Evolutionary conservation across 768 basidiomycete species (phyloP).

Genomic region (Pulveroboletus sp.): DNA sequence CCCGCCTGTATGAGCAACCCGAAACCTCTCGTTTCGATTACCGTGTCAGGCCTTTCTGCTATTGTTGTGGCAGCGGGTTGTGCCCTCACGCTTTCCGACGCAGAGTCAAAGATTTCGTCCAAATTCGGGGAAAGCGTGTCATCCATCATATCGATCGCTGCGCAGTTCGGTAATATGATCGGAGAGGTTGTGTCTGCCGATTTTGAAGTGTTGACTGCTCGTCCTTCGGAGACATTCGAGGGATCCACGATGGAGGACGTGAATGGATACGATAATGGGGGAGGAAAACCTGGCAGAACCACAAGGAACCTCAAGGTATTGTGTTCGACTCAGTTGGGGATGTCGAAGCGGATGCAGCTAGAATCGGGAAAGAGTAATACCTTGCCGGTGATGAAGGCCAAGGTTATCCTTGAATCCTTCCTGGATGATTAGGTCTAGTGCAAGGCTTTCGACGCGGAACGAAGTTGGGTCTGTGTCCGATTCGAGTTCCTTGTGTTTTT

Average conservation of each 20-base stretch:
- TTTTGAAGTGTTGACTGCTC: slow-evolving; percentile 2
- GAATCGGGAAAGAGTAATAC: neutral
- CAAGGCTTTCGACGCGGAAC: neutral
- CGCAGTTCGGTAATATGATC: slow-evolving; percentile 5
- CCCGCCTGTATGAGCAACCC: neutral
- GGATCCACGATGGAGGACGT: slow-evolving; percentile 8
- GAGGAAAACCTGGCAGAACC: too few species aligned
- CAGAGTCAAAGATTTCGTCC: neutral
- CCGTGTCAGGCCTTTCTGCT: neutral
- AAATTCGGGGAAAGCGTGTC: slow-evolving; percentile 1
- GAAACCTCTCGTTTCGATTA: neutral
- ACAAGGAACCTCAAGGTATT: slow-evolving; percentile 1
- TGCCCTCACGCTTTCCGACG: neutral
- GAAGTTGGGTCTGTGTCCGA: too few species aligned
- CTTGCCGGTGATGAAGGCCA: slow-evolving; percentile 6
- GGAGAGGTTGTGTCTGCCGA: slow-evolving; percentile 6
- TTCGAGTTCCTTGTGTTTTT: too few species aligned
- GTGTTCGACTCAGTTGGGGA: slow-evolving; percentile 11
- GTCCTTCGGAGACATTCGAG: neutral
- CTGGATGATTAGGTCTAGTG: neutral
- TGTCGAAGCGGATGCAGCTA: slow-evolving; percentile 5
- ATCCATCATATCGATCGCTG: slow-evolving; percentile 1
- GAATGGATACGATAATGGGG: neutral
- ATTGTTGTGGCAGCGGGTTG: slow-evolving; percentile 7
- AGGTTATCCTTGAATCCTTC: slow-evolving; percentile 11